Percentiles rank a stretch among this genome's conserved stretches.
phyloP scores from a whole-genome alignment of 164 flowering plant species.

The Tetrastigma voinierianum region DNA sequence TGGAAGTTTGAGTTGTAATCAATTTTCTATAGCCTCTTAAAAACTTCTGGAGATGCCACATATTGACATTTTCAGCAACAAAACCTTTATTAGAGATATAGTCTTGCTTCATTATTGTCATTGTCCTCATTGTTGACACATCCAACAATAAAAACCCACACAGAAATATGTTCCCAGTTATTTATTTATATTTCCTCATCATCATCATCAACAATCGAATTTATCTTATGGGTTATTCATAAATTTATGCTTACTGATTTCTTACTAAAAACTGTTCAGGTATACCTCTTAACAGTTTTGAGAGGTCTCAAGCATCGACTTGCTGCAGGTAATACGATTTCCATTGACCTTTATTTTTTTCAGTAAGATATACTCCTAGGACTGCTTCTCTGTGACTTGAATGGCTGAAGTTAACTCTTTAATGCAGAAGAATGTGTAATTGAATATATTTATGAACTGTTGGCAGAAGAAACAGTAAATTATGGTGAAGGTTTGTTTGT shows the following conservation, averaged over 20 bases:
- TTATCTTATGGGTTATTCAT: background rate
- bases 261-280: conserved; percentile 40
- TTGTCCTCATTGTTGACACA: background rate
- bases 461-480: no score
- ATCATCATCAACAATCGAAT: no score
- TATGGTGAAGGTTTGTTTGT: no score
- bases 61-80: background rate
- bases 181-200: no score
- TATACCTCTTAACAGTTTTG: conserved; percentile 76
- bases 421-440: no score
- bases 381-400: no score
- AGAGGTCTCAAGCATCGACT: conserved; percentile 91
- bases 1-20: background rate
- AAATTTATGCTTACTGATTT: conserved; percentile 11
- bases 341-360: background rate
- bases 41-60: background rate
- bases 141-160: no score
- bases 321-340: conserved; percentile 74
- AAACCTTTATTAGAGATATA: background rate
- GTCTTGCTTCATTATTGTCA: background rate
- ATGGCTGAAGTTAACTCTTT: no score
- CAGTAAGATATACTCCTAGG: no score
- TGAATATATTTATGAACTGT: no score
- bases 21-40: background rate
- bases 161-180: no score